A percentile compares a stretch with the other conserved stretches of the same genome.
These are phyloP conservation scores for Yarrowia deformans DNA, from an alignment of 805 yeast genomes.

Conservation along the genomic window DNA sequence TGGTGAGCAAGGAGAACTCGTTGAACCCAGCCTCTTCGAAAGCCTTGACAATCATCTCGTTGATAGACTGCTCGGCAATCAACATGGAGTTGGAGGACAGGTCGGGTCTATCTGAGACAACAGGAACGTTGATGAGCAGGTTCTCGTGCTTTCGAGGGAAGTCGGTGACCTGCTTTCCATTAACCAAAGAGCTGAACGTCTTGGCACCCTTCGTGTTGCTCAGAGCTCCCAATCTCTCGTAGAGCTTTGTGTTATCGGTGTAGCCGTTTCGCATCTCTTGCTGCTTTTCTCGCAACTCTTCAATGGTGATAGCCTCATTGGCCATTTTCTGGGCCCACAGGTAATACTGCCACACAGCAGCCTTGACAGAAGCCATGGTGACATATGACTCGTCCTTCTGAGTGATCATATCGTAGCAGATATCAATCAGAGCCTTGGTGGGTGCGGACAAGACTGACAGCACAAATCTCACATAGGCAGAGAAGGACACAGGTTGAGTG, in stretches of 20 bases:
- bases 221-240: constrained; percentile 30
- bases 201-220: neutral
- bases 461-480: constrained; percentile 18
- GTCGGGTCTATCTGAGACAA: constrained; percentile 11
- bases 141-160: constrained; percentile 30
- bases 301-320: constrained; percentile 36
- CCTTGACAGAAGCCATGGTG: constrained; percentile 34
- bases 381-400: constrained; percentile 33
- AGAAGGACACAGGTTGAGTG: neutral
- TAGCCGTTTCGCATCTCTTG: constrained; percentile 32
- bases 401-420: constrained; percentile 34
- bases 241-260: constrained; percentile 14
- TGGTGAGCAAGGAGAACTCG: constrained; percentile 14
- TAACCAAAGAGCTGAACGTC: neutral
- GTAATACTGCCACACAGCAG: constrained; percentile 31
- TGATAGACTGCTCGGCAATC: constrained; percentile 33
- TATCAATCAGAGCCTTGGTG: constrained; percentile 16
- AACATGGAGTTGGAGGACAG: constrained; percentile 24
- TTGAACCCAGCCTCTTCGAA: constrained; percentile 34
- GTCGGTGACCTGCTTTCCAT: neutral
- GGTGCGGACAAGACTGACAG: constrained; percentile 5
- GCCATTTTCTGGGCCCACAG: constrained; percentile 36
- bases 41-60: constrained; percentile 24
- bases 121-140: constrained; percentile 27
- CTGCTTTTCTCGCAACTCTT: constrained; percentile 14